Conservation (phyloP, 257 asterid species). For the Lantana camara region DNA sequence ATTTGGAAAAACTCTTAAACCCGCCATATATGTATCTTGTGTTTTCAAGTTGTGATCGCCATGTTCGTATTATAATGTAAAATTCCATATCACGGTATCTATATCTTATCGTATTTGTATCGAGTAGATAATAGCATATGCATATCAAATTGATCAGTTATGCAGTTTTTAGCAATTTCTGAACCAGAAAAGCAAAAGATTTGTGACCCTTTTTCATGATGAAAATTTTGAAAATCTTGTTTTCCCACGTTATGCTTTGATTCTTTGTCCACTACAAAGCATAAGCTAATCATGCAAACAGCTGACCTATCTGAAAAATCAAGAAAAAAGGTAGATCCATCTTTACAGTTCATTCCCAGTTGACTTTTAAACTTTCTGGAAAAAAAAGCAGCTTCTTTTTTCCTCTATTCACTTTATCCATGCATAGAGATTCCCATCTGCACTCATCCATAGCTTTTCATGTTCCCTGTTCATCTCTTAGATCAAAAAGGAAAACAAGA, state of each 20-base stretch:
- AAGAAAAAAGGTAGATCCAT: background rate
- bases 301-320: conserved; percentile 11
- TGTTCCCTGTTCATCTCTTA: background rate
- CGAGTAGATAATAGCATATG: too few relatives aligned
- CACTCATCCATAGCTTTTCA: background rate
- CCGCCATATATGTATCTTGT: too few relatives aligned
- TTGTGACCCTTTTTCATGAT: too few relatives aligned
- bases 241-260: background rate
- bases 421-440: background rate
- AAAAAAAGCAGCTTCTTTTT: conserved; percentile 30
- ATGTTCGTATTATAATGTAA: too few relatives aligned
- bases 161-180: too few relatives aligned
- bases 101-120: too few relatives aligned
- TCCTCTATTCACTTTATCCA: conserved; percentile 13
- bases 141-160: too few relatives aligned
- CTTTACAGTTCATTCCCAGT: conserved; percentile 34
- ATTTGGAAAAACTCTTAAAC: too few relatives aligned
- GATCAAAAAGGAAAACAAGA: too few relatives aligned
- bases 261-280: conserved; percentile 7
- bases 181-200: too few relatives aligned
- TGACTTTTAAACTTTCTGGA: conserved; percentile 31
- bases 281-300: conserved; percentile 2
- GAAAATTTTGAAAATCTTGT: background rate
- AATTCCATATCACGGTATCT: too few relatives aligned
- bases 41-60: too few relatives aligned